Base-by-base conservation (phyloP, 1,284 basidiomycete genomes). In the Melampsora larici-populina region DNA sequence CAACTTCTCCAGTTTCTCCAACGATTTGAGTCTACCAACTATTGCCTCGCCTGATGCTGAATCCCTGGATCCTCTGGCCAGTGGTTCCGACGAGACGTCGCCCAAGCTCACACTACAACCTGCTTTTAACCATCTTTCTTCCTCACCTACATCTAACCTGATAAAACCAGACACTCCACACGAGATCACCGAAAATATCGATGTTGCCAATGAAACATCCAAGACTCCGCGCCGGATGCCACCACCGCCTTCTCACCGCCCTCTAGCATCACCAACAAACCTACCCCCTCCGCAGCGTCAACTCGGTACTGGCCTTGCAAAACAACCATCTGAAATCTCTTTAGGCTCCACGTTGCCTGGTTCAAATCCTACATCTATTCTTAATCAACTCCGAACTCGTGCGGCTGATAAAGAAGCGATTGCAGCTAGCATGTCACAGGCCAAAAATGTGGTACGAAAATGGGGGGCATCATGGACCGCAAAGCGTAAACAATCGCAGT, bases 401-500 rank as follows among this genome's bases (percentile, higher is more conserved):
- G 83, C 83, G 11, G 80, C 82, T 15, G 92, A 94, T 83, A 94
- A 93, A 82, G 89, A 93, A 82, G 91, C 91, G 1, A 58, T 83
- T 55, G 79, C 81, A 9, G 80, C 80, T 8, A 89, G 85, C 58
- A 85, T 85, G 63, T 82, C 79, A 21, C 83, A 84, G 46, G 92
- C 92, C 3, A 91, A 90, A 83, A 93, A 94, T 82, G 87, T 90
- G 17, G 89, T 94, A 86, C 89, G 90, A 74, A 94, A 94, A 83
- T 94, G 92, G 92, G 90, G 92, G 26, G 89, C 89, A 24, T 92
- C 89, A 80, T 94, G 84, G 82, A 83, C 84, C 6, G 84, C 84
- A 8, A 85, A 85, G 70, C 79, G 83, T 9, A 80, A 80, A 66
- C 55, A 51, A 17, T 60, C 75, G 17, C 75, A 78, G 48, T 36